Base-by-base conservation (phyloP, 2,329 filamentous ascomycete species). In the Pseudogymnoascus sp. region DNA sequence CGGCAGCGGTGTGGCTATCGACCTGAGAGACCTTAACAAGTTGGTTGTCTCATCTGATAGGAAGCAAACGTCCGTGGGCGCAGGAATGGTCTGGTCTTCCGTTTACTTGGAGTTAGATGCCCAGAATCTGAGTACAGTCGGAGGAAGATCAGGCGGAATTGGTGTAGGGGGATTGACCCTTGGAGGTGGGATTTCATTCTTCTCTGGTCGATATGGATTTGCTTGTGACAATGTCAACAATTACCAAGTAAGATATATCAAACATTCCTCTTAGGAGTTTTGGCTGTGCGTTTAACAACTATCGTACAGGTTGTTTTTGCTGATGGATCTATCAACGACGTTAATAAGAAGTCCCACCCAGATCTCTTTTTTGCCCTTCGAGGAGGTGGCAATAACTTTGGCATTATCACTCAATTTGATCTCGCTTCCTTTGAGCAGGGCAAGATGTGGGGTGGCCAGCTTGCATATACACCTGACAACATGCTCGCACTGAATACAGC, bases 81-180 rank as follows among this genome's bases (percentile, higher is more conserved):
- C 68, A 11, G 68, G 68, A 23, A 63, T 60, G 38, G 37, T 60
- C 14, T 70, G 68, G 68, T 31, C 18, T 3, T 62, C 66, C 40
- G 64, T 70, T 5, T 70, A 70, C 63, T 49, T 46, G 9, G 23
- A 59, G 5, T 38, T 69, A 8, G 66, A 68, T 40, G 59, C 62
- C 14, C 23, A 66, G 56, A 59, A 63, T 42, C 28, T 67, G 34
- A 56, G 64, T 37, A 64, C 68, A 23, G 49, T 67, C 18, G 66
- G 69, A 42, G 65, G 64, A 25, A 36, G 67, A 61, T 62, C 67
- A 70, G 70, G 56, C 25, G 65, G 31, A 62, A 38, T 62, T 6
- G 70, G 75, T 21, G 65, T 77, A 60, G 67, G 65, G 12, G 76
- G 74, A 23, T 72, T 72, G 12, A 75, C 69, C 14, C 75, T 75